Percentiles rank a stretch among this genome's conserved stretches.
These are phyloP conservation scores for Leccinum griseonigrum DNA, from an alignment of 1,284 basidiomycete genomes.

Conservation along the genomic window DNA sequence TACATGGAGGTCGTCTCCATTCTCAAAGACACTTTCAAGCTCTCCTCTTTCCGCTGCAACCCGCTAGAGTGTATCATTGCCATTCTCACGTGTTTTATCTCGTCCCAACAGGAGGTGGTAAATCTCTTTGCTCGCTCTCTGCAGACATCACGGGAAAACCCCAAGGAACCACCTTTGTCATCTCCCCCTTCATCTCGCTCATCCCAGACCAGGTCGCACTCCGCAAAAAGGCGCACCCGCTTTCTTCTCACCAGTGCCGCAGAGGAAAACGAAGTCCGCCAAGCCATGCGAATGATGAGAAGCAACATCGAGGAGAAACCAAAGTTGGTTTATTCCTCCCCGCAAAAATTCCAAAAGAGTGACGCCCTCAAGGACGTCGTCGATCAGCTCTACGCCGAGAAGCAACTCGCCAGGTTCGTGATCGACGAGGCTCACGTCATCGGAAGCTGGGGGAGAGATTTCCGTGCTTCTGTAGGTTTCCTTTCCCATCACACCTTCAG, in stretches of 20 bases:
- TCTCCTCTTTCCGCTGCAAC: conserved; percentile 75
- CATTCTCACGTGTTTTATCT: conserved; percentile 90
- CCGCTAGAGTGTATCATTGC: conserved; percentile 88
- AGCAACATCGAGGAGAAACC: conserved; percentile 46
- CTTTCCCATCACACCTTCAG: background rate
- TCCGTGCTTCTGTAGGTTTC: conserved; percentile 67
- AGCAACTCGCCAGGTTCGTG: conserved; percentile 83
- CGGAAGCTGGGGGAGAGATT: conserved; percentile 82
- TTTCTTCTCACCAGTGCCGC: conserved; percentile 59
- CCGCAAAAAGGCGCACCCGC: conserved; percentile 63
- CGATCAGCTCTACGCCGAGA: conserved; percentile 50
- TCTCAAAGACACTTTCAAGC: conserved; percentile 65
- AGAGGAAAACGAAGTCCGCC: conserved; percentile 45
- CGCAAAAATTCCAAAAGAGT: conserved; percentile 81
- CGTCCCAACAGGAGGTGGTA: conserved; percentile 97
- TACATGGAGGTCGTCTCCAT: conserved; percentile 61
- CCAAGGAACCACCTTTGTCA: conserved; percentile 84
- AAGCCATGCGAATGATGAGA: conserved; percentile 40
- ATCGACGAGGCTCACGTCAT: conserved; percentile 98
- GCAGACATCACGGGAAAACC: conserved; percentile 62
- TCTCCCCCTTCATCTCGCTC: conserved; percentile 87
- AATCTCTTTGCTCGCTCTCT: conserved; percentile 86
- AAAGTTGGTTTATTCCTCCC: conserved; percentile 86
- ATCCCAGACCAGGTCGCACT: conserved; percentile 91
- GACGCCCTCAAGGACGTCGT: conserved; percentile 58